phyloP scores from a whole-genome alignment of 148 eudicot genomes.

The Euryodendron excelsum region DNA sequence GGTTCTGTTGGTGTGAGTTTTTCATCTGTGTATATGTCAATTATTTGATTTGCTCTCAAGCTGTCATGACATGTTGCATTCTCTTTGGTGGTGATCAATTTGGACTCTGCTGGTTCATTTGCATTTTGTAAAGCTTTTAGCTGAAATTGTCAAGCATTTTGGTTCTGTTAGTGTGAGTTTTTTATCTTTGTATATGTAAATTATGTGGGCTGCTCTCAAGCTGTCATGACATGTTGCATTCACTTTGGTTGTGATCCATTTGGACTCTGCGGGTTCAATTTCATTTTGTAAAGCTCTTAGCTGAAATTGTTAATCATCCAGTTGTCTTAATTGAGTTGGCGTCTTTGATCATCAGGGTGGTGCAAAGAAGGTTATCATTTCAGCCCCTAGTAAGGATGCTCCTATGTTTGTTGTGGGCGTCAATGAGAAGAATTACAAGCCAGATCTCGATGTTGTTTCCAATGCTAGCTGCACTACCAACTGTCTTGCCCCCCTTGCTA shows the following conservation, averaged over 20 bases:
- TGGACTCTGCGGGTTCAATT: neutral
- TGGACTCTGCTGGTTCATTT: slow-evolving; percentile 1
- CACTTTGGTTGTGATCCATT: neutral
- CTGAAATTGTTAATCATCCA: neutral
- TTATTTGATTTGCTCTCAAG: neutral
- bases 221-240: neutral
- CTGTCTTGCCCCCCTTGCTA: slow-evolving; percentile 37
- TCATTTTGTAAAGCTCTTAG: neutral
- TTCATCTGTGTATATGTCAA: neutral
- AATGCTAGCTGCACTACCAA: slow-evolving; percentile 66
- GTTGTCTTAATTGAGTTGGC: neutral
- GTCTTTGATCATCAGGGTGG: slow-evolving; percentile 45
- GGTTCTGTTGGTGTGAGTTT: too few species aligned
- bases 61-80: neutral
- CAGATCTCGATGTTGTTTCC: slow-evolving; percentile 54
- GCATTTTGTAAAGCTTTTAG: neutral
- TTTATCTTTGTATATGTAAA: neutral
- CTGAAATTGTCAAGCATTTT: neutral
- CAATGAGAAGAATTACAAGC: slow-evolving; percentile 61
- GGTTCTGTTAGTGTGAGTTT: too few species aligned
- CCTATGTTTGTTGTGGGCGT: slow-evolving; percentile 79
- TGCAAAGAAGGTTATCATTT: slow-evolving; percentile 61
- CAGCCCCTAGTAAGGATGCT: slow-evolving; percentile 68
- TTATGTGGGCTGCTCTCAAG: neutral
- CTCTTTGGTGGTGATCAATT: neutral